These are phyloP conservation scores for Erucastrum elatum DNA, from an alignment of 345 rosid species.

Conservation along the genomic window DNA sequence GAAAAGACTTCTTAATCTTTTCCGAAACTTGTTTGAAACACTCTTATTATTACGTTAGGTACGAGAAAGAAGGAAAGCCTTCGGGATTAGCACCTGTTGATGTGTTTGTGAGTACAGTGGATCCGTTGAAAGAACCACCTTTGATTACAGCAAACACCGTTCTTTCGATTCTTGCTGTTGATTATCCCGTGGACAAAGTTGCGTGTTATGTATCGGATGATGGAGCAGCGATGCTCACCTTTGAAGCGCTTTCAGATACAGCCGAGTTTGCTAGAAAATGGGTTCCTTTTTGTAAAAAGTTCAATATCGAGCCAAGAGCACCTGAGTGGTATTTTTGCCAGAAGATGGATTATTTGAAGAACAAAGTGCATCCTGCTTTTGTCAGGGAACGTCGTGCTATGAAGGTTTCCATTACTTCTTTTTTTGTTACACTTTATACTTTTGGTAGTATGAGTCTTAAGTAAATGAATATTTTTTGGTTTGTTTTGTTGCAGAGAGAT, in stretches of 20 bases:
- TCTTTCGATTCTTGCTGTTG: constrained; percentile 91
- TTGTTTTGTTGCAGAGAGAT: constrained; percentile 62
- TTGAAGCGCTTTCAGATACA: constrained; percentile 96
- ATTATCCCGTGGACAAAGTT: constrained; percentile 90
- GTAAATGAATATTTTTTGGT: background rate
- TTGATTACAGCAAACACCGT: constrained; percentile 95
- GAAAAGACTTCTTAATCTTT: background rate
- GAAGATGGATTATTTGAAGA: constrained; percentile 87
- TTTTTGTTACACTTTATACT: background rate
- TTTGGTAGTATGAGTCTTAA: background rate
- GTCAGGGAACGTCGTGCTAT: constrained; percentile 93
- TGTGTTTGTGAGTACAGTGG: constrained; percentile 89
- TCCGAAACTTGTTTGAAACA: background rate
- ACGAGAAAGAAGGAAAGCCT: constrained; percentile 88
- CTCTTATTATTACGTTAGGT: constrained; percentile 46
- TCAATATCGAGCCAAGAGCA: constrained; percentile 87
- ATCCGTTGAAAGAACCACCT: constrained; percentile 96
- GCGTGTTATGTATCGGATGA: constrained; percentile 96
- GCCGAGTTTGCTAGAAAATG: constrained; percentile 94
- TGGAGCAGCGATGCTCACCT: constrained; percentile 99
- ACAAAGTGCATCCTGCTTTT: constrained; percentile 86
- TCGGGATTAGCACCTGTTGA: constrained; percentile 81
- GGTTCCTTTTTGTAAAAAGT: constrained; percentile 98
- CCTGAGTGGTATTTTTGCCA: constrained; percentile 95
- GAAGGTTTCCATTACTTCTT: constrained; percentile 53